Evolutionary conservation across 148 eudicot species (phyloP).

Genomic region (Talinum fruticosum): DNA sequence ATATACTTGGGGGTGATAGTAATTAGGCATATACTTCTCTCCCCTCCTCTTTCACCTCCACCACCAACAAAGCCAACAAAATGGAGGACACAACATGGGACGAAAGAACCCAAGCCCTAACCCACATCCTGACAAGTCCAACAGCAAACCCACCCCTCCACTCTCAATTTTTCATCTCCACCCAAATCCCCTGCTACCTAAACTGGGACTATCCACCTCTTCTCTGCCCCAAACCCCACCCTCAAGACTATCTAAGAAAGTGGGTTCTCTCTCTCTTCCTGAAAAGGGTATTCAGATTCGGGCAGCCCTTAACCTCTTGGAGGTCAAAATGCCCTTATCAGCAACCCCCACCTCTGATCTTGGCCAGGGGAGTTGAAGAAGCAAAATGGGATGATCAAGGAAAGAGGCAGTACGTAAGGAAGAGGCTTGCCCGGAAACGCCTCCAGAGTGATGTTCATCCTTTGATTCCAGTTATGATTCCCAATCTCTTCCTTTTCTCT

Average conservation of each 20-base stretch:
- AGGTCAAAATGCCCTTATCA: slow-evolving; percentile 83
- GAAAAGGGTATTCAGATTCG: slow-evolving; percentile 54
- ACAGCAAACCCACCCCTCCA: slow-evolving; percentile 67
- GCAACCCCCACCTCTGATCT: slow-evolving; percentile 61
- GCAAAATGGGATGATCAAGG: slow-evolving; percentile 65
- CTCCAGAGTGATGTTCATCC: slow-evolving; percentile 43
- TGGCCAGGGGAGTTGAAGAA: slow-evolving; percentile 77
- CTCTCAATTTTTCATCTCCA: slow-evolving; percentile 70
- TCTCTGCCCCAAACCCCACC: slow-evolving; percentile 30
- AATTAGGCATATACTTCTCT: background rate
- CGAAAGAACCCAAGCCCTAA: slow-evolving; percentile 54
- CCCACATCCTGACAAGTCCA: slow-evolving; percentile 78
- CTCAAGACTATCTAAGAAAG: slow-evolving; percentile 3
- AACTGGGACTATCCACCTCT: slow-evolving; percentile 87
- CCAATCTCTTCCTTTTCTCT: slow-evolving; percentile 39
- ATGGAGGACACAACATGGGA: slow-evolving; percentile 84
- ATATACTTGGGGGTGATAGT: no score
- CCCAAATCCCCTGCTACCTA: slow-evolving; percentile 72
- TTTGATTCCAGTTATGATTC: slow-evolving; percentile 59
- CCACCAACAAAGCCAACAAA: slow-evolving; percentile 3
- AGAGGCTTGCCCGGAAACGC: slow-evolving; percentile 38
- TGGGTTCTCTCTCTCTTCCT: slow-evolving; percentile 61
- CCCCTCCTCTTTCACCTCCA: background rate
- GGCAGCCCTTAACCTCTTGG: slow-evolving; percentile 65
- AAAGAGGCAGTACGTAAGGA: slow-evolving; percentile 48